Evolutionary conservation across 1,284 basidiomycete genomes (phyloP).

Genomic region (Moesziomyces sp.): DNA sequence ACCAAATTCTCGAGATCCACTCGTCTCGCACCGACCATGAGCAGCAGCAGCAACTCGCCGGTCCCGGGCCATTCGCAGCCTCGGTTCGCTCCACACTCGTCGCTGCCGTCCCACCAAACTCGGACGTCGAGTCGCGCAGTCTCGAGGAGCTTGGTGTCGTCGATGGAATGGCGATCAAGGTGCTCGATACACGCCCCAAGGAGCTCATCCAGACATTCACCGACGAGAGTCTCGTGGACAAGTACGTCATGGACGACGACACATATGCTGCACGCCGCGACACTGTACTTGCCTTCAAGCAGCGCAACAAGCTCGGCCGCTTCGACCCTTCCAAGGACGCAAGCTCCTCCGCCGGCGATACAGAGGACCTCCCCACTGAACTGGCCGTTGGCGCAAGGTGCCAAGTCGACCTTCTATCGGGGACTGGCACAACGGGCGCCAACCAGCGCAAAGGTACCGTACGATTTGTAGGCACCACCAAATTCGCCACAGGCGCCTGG

Average conservation of each 20-base stretch:
- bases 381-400: slow-evolving; percentile 79
- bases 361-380: slow-evolving; percentile 66
- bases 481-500: slow-evolving; percentile 79
- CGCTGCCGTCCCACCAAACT: slow-evolving; percentile 70
- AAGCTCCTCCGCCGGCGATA: slow-evolving; percentile 49
- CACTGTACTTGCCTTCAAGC: slow-evolving; percentile 89
- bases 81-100: slow-evolving; percentile 71
- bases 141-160: slow-evolving; percentile 79
- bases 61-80: slow-evolving; percentile 15
- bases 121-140: slow-evolving; percentile 75
- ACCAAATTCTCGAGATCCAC: slow-evolving; percentile 71
- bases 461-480: slow-evolving; percentile 82
- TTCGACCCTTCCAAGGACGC: slow-evolving; percentile 73
- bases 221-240: slow-evolving; percentile 86
- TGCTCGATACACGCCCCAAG: slow-evolving; percentile 67
- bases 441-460: slow-evolving; percentile 81
- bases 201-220: slow-evolving; percentile 81
- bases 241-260: slow-evolving; percentile 86
- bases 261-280: slow-evolving; percentile 81
- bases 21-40: slow-evolving; percentile 67
- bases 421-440: slow-evolving; percentile 49
- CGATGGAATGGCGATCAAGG: slow-evolving; percentile 80
- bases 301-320: slow-evolving; percentile 86
- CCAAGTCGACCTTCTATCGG: slow-evolving; percentile 75
- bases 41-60: slow-evolving; percentile 35